Conservation (phyloP, 2,329 filamentous ascomycete species). For the Penicillium brevicompactum region DNA sequence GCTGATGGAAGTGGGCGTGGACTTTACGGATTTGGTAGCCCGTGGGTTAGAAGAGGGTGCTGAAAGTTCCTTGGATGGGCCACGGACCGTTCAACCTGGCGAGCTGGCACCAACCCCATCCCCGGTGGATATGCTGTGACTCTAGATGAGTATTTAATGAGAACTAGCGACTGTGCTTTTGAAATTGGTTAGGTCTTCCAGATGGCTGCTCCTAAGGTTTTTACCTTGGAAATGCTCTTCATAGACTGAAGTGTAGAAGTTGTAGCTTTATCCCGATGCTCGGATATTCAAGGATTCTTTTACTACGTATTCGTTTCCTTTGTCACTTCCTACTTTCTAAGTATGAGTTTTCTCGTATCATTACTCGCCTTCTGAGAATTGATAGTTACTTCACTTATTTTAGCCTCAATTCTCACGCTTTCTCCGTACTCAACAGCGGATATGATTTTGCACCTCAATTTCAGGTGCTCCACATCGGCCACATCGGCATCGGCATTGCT, state of each 20-base stretch:
- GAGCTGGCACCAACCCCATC: conserved; percentile 9
- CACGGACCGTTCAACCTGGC: conserved; percentile 19
- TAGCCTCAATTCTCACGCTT: no score
- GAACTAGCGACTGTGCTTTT: neutral
- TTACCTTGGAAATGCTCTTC: neutral
- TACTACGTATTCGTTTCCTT: no score
- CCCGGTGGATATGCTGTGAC: neutral
- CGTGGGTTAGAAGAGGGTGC: conserved; percentile 45
- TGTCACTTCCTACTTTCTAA: no score
- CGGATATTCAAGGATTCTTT: no score
- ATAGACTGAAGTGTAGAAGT: no score
- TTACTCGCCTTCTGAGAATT: no score
- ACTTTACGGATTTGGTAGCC: conserved; percentile 82
- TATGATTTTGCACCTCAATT: neutral
- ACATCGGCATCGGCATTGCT: neutral
- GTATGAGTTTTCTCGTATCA: no score
- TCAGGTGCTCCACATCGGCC: neutral
- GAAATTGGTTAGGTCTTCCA: neutral
- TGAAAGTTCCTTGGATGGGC: conserved; percentile 19
- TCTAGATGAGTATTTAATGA: neutral
- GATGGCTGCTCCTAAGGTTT: neutral
- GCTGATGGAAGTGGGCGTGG: conserved; percentile 81
- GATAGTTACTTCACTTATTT: no score
- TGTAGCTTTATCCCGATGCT: no score
- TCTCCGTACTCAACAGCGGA: neutral